Base-by-base conservation (phyloP, 768 basidiomycete species). In the Lyophyllum semitale region DNA sequence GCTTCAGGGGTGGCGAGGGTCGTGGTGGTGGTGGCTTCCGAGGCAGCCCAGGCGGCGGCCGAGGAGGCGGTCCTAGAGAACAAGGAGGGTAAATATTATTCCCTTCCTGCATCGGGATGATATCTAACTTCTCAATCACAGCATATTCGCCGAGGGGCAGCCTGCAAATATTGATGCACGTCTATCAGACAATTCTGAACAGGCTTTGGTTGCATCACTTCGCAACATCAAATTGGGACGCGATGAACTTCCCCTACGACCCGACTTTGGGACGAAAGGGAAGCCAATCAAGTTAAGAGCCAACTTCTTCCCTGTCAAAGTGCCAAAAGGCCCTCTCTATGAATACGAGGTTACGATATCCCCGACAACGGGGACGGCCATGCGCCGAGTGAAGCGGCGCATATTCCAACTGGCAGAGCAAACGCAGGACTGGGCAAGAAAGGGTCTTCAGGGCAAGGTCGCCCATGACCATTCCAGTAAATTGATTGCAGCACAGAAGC, bases 271-370 rank as follows among this genome's bases (percentile, higher is more conserved):
- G 0, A 82, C 73, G 0, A 59, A 58, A 1, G 86, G 87, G 9
- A 74, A 57, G 33, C 37, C 67, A 9, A 75, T 84, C 62, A 79
- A 73, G 41, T 66, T 89, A 15, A 77, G 89, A 7, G 77, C 87
- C 43, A 91, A 90, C 61, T 88, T 84, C 72, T 89, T 89, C 68
- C 77, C 85, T 0, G 73, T 90, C 25, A 74, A 73, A 44, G 66
- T 83, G 9, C 77, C 78, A 1, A 77, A 80, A 35, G 75, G 72
- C 0, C 68, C 77, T 2, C 61, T 85, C 8, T 84, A 76, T 63
- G 88, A 91, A 54, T 91, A 90, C 63, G 77, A 80, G 54, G 79
- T 89, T 15, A 63, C 77, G 1, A 82, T 88, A 29, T 68, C 75
- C 6, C 85, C 85, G 0, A 67, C 72, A n/a, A 73, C 75, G 6